Evolutionary conservation across 148 eudicot species (phyloP).

Genomic region (Arctostaphylos glauca): DNA sequence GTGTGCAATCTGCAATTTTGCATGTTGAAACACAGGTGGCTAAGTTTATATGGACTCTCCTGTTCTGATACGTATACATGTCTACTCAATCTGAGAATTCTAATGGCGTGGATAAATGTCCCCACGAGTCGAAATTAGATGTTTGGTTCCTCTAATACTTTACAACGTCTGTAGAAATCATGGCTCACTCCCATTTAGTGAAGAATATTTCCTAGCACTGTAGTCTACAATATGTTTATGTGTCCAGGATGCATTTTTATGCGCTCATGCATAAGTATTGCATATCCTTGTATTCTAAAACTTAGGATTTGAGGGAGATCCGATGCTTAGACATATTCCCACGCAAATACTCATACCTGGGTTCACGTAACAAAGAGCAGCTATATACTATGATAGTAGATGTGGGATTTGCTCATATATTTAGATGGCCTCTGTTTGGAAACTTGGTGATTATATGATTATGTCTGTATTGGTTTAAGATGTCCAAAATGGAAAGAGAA

Average conservation of each 20-base stretch:
- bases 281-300: neutral
- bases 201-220: neutral
- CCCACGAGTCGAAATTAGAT: neutral
- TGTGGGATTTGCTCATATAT: neutral
- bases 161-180: neutral
- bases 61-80: neutral
- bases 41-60: neutral
- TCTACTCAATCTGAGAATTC: neutral
- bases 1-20: neutral
- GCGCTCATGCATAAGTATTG: neutral
- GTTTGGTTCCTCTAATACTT: neutral
- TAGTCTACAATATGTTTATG: neutral
- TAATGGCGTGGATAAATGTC: neutral
- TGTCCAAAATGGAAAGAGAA: too few species aligned
- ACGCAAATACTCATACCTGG: neutral
- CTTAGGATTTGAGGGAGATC: neutral
- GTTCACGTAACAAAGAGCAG: neutral
- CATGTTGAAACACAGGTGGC: neutral
- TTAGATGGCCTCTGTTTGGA: neutral
- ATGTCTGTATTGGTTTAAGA: neutral
- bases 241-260: neutral
- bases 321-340: neutral
- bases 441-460: neutral
- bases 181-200: neutral
- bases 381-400: neutral